Conservation (phyloP, 78 protist genomes). For the Cyanophora paradoxa region DNA sequence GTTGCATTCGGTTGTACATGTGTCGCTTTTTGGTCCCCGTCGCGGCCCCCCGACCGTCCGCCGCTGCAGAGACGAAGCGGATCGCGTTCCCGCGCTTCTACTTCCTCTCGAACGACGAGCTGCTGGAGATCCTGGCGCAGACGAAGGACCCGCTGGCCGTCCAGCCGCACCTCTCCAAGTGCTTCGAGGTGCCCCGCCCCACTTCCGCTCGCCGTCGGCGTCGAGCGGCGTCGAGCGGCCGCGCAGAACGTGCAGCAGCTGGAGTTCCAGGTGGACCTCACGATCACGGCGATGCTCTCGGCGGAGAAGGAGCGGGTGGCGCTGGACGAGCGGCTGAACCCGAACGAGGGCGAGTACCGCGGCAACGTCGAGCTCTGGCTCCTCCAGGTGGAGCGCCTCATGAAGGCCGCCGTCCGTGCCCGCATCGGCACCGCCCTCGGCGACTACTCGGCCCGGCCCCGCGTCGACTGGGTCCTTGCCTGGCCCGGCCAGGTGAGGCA, state of each 20-base stretch:
- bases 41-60: too few species aligned
- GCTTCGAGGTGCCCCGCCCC: constrained; percentile 32
- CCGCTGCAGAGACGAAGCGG: constrained; percentile 19
- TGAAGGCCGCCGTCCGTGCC: constrained; percentile 3
- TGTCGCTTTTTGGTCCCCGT: too few species aligned
- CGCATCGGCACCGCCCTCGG: not conserved
- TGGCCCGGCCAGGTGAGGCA: constrained; percentile 26
- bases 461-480: constrained; percentile 10
- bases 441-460: not conserved
- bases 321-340: constrained; percentile 5
- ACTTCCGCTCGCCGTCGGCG: too few species aligned
- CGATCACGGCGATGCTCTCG: constrained; percentile 31
- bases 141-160: constrained; percentile 29
- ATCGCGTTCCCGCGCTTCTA: constrained; percentile 34
- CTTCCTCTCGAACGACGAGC: constrained; percentile 19
- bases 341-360: not conserved
- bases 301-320: constrained; percentile 31
- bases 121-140: constrained; percentile 26
- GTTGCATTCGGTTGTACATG: too few species aligned
- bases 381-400: not conserved
- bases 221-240: too few species aligned
- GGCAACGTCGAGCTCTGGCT: constrained; percentile 33
- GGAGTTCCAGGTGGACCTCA: not conserved
- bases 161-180: constrained; percentile 46
- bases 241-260: not conserved